Conservation (phyloP, 768 basidiomycete species). For the Hypholoma fasciculare region DNA sequence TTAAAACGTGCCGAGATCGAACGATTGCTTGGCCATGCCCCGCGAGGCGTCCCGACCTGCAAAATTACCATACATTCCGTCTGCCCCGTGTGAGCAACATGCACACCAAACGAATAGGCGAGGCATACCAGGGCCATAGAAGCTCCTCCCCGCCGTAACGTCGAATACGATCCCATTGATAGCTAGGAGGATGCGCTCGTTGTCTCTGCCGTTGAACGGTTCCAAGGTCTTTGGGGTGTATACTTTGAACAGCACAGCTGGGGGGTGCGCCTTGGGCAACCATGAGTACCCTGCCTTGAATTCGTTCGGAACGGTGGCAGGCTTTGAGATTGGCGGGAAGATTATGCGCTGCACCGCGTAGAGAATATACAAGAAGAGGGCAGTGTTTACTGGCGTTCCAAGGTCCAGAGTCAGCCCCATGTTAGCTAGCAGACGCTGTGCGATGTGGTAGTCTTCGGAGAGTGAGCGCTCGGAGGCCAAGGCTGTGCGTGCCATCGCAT, state of each 20-base stretch:
- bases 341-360: conserved; percentile 76
- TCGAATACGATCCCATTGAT: conserved; percentile 92
- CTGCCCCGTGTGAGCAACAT: conserved; percentile 38
- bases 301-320: conserved; percentile 56
- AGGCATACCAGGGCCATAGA: conserved; percentile 90
- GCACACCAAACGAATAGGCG: neutral
- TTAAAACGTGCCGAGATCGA: conserved; percentile 70
- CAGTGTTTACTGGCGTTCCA: conserved; percentile 79
- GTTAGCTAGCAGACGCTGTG: neutral
- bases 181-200: conserved; percentile 75
- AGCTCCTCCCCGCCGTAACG: conserved; percentile 83
- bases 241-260: conserved; percentile 71
- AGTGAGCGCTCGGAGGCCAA: too few relatives aligned
- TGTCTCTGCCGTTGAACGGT: conserved; percentile 63
- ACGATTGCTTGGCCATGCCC: conserved; percentile 98
- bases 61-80: conserved; percentile 97
- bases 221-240: conserved; percentile 79
- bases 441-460: too few relatives aligned
- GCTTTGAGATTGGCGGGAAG: conserved; percentile 60
- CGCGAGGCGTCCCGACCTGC: conserved; percentile 94
- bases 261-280: conserved; percentile 84
- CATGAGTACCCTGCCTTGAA: conserved; percentile 89
- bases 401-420: conserved; percentile 49
- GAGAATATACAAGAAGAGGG: conserved; percentile 74
- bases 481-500: too few relatives aligned